These are phyloP conservation scores for Shiraia sp. DNA, from an alignment of 2,329 filamentous ascomycete species.

Conservation along the genomic window DNA sequence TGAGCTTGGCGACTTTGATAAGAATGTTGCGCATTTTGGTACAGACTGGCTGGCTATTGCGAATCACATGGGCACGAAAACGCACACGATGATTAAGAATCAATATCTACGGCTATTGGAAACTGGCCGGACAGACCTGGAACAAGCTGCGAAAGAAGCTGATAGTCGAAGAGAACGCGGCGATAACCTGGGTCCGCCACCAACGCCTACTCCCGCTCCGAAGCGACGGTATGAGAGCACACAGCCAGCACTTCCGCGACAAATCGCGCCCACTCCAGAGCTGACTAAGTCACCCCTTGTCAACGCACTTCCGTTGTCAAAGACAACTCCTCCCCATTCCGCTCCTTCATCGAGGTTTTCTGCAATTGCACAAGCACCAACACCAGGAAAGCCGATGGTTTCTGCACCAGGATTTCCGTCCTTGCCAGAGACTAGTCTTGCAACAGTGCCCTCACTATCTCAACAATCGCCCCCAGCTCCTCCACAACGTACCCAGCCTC, in stretches of 20 bases:
- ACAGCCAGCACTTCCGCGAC: conserved; percentile 43
- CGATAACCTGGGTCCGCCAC: conserved; percentile 53
- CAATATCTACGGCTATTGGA: conserved; percentile 54
- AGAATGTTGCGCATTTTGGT: conserved; percentile 72
- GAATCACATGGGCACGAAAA: conserved; percentile 80
- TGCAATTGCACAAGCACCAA: conserved; percentile 38
- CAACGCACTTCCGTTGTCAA: conserved; percentile 33
- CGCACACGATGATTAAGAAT: conserved; percentile 74
- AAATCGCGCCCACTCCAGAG: conserved; percentile 52
- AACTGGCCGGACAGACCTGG: conserved; percentile 48
- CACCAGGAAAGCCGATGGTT: conserved; percentile 31
- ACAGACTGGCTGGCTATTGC: conserved; percentile 79
- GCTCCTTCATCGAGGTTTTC: conserved; percentile 32
- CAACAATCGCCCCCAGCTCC: conserved; percentile 37
- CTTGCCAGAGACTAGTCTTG: conserved; percentile 31
- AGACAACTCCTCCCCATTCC: conserved; percentile 44
- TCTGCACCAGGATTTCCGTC: conserved; percentile 24
- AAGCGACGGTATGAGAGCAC: conserved; percentile 54
- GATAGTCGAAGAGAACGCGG: conserved; percentile 48
- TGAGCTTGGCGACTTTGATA: conserved; percentile 76
- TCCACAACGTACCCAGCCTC: conserved; percentile 25
- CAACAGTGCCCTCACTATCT: conserved; percentile 30
- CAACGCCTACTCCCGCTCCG: conserved; percentile 52
- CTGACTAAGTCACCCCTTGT: conserved; percentile 42
- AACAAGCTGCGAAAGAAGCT: conserved; percentile 47